A percentile compares a stretch with the other conserved stretches of the same genome.
Evolutionary conservation across 169 alveolate species (phyloP).

Genomic region (Cryptosporidium ubiquitum): DNA sequence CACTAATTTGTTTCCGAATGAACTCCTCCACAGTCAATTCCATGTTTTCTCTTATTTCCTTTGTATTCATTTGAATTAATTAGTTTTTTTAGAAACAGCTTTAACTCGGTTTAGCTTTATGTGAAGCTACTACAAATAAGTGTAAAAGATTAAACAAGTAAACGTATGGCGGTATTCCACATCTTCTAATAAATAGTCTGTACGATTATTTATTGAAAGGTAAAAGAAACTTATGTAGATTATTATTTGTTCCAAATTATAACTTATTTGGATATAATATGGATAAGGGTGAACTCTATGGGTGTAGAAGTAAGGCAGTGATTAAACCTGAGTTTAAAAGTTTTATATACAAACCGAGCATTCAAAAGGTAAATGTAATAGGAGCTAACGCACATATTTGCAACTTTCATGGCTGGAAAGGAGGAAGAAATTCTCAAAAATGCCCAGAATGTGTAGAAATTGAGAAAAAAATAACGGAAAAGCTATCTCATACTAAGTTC

Average conservation of each 20-base stretch:
- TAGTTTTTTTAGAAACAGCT: background rate
- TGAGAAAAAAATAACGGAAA: conserved; percentile 29
- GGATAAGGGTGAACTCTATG: conserved; percentile 20
- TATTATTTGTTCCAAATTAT: background rate
- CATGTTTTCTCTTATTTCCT: conserved; percentile 1
- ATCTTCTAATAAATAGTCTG: background rate
- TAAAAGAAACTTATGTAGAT: conserved; percentile 15
- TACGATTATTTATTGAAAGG: background rate
- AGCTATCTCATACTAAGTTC: background rate
- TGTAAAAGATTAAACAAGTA: conserved; percentile 4
- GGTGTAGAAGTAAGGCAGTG: conserved; percentile 1
- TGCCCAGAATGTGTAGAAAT: conserved; percentile 71
- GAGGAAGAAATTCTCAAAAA: conserved; percentile 47
- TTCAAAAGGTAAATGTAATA: background rate
- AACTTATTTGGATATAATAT: background rate
- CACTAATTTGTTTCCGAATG: background rate
- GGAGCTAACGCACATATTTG: conserved; percentile 2
- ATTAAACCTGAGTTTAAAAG: conserved; percentile 5
- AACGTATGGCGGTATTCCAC: conserved; percentile 15
- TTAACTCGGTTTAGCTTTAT: background rate
- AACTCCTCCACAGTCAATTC: conserved; percentile 69
- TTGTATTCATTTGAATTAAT: background rate
- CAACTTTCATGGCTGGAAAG: conserved; percentile 70
- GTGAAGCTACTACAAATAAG: background rate
- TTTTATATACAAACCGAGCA: background rate